Evolutionary conservation across 805 yeast species (phyloP).

Genomic region (Saturnispora gosingensis): DNA sequence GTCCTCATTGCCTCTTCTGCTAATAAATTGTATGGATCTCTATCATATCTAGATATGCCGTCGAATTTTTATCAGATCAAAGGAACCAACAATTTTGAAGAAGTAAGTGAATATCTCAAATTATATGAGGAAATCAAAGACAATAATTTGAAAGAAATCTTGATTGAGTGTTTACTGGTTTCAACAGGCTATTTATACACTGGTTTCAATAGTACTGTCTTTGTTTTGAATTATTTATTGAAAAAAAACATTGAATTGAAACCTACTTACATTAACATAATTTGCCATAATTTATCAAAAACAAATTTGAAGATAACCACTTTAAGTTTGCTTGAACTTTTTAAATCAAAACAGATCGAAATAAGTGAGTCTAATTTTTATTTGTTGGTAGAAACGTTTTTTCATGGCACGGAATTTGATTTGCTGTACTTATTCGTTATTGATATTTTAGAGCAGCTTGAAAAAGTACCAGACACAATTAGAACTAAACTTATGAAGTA

Average conservation of each 20-base stretch:
- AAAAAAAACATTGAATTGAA: constrained; percentile 7
- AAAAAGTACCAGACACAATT: constrained; percentile 2
- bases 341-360: constrained; percentile 4
- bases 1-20: background rate
- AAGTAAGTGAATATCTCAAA: constrained; percentile 4
- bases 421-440: constrained; percentile 16
- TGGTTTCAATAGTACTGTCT: constrained; percentile 14
- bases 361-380: constrained; percentile 13
- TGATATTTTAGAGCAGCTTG: constrained; percentile 8
- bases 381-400: constrained; percentile 16
- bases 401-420: constrained; percentile 21
- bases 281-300: constrained; percentile 14
- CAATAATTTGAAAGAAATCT: constrained; percentile 8
- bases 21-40: background rate
- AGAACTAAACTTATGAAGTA: constrained; percentile 8
- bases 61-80: constrained; percentile 6
- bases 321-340: constrained; percentile 9
- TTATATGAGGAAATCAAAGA: constrained; percentile 1
- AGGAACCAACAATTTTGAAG: constrained; percentile 7
- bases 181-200: constrained; percentile 15
- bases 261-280: constrained; percentile 11
- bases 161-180: constrained; percentile 14
- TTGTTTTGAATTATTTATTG: constrained; percentile 11
- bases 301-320: constrained; percentile 17
- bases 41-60: constrained; percentile 9